Percentiles rank a stretch among this genome's conserved stretches.
These are phyloP conservation scores for Salmacisia buchloeana DNA, from an alignment of 1,284 basidiomycete species.

Conservation along the genomic window DNA sequence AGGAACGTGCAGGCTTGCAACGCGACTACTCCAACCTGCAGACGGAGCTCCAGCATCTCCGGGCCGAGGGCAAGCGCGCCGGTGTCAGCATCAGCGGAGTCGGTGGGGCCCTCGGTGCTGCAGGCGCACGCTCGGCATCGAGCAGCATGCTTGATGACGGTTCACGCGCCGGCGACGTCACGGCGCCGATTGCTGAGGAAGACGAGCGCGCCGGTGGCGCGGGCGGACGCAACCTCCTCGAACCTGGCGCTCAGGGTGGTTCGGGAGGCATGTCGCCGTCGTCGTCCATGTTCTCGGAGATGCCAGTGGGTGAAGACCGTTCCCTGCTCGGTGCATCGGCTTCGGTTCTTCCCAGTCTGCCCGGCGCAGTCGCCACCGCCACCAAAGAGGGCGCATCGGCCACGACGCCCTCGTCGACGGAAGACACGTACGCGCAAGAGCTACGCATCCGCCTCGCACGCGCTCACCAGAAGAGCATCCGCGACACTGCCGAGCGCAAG, in stretches of 20 bases:
- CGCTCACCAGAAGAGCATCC: slow-evolving; percentile 5
- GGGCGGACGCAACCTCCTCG: slow-evolving; percentile 13
- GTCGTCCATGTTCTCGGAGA: not conserved
- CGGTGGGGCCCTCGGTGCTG: not conserved
- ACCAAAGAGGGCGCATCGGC: no score
- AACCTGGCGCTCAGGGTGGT: slow-evolving; percentile 11
- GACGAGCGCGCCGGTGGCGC: slow-evolving; percentile 19
- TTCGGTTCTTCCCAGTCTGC: not conserved
- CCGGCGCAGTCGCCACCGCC: not conserved
- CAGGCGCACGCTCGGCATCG: not conserved
- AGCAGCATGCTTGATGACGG: slow-evolving; percentile 3
- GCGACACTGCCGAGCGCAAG: not conserved
- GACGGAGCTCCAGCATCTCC: slow-evolving; percentile 64
- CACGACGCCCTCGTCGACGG: not conserved
- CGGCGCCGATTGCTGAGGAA: slow-evolving; percentile 11
- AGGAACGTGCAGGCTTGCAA: slow-evolving; percentile 76
- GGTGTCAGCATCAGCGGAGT: slow-evolving; percentile 10
- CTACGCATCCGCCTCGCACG: not conserved
- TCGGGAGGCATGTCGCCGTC: not conserved
- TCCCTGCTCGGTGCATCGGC: not conserved
- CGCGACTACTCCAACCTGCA: slow-evolving; percentile 89
- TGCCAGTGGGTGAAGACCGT: not conserved
- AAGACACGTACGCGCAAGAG: not conserved
- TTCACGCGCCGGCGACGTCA: not conserved
- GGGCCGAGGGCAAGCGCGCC: slow-evolving; percentile 58